A percentile compares a stretch with the other conserved stretches of the same genome.
phyloP scores from a whole-genome alignment of 2,329 filamentous ascomycete species.

The Acephala macrosclerotiorum region DNA sequence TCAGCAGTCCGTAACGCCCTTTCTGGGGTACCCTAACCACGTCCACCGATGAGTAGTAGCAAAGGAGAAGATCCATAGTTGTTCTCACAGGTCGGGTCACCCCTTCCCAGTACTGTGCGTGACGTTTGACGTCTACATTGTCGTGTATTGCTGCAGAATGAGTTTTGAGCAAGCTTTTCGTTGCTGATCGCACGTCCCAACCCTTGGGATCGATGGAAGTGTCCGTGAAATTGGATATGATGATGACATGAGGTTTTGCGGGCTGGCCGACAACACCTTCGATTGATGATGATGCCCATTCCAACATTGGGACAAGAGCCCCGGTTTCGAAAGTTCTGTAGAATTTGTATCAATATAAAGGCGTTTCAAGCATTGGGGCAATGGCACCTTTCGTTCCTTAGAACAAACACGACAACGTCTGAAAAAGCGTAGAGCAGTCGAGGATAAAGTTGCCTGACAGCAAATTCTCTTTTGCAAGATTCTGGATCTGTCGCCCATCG shows the following conservation, averaged over 20 bases:
- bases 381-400: slow-evolving; percentile 47
- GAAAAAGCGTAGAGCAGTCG: slow-evolving; percentile 54
- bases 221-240: slow-evolving; percentile 21
- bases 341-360: background rate
- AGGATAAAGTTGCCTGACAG: slow-evolving; percentile 51
- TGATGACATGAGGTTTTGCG: slow-evolving; percentile 21
- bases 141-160: too few relatives aligned
- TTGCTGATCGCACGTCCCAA: slow-evolving; percentile 19
- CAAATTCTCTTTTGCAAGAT: slow-evolving; percentile 45
- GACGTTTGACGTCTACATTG: background rate
- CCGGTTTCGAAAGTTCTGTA: background rate
- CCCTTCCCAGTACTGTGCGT: slow-evolving; percentile 10
- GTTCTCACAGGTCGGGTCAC: slow-evolving; percentile 6
- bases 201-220: background rate
- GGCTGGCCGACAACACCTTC: slow-evolving; percentile 23
- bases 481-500: background rate
- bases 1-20: slow-evolving; percentile 4
- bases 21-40: slow-evolving; percentile 19
- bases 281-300: slow-evolving; percentile 19
- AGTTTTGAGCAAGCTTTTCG: slow-evolving; percentile 3
- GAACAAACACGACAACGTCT: slow-evolving; percentile 53
- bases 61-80: slow-evolving; percentile 8
- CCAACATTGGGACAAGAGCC: slow-evolving; percentile 3
- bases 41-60: slow-evolving; percentile 19
- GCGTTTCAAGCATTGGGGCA: background rate